Percentiles rank a stretch among this genome's conserved stretches.
Conservation (phyloP, 345 rosid species). For the Pelargonium nanum region DNA sequence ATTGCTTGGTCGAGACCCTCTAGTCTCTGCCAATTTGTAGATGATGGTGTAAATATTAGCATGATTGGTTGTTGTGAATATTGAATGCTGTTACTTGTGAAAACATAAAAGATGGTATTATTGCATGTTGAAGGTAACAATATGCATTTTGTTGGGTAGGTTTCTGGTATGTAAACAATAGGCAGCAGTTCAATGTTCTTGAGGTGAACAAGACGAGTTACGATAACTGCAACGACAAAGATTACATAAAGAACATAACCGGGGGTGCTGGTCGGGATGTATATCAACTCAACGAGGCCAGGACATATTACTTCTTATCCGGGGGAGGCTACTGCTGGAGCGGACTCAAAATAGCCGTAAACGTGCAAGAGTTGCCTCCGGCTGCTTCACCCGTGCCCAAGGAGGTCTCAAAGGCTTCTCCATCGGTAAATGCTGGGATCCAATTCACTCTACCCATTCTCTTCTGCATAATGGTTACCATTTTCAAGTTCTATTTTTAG, state of each 20-base stretch:
- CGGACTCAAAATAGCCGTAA: conserved; percentile 46
- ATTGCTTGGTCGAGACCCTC: too few relatives aligned
- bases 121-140: too few relatives aligned
- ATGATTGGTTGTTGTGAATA: too few relatives aligned
- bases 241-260: conserved; percentile 41
- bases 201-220: conserved; percentile 57
- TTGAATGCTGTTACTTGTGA: too few relatives aligned
- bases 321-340: conserved; percentile 43
- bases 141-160: conserved; percentile 8
- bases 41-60: too few relatives aligned
- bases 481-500: too few relatives aligned
- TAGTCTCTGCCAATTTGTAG: too few relatives aligned
- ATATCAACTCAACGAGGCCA: conserved; percentile 33
- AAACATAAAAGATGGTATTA: too few relatives aligned
- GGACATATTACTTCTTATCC: conserved; percentile 49
- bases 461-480: too few relatives aligned
- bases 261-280: conserved; percentile 54
- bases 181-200: conserved; percentile 31
- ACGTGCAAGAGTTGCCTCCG: conserved; percentile 17
- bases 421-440: too few relatives aligned
- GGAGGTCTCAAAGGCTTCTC: too few relatives aligned
- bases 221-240: conserved; percentile 31
- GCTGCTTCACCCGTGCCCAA: background rate
- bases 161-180: conserved; percentile 32
- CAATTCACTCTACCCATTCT: too few relatives aligned